phyloP scores from a whole-genome alignment of 2,329 filamentous ascomycete species.

The Chrysosporium keratinophilum region DNA sequence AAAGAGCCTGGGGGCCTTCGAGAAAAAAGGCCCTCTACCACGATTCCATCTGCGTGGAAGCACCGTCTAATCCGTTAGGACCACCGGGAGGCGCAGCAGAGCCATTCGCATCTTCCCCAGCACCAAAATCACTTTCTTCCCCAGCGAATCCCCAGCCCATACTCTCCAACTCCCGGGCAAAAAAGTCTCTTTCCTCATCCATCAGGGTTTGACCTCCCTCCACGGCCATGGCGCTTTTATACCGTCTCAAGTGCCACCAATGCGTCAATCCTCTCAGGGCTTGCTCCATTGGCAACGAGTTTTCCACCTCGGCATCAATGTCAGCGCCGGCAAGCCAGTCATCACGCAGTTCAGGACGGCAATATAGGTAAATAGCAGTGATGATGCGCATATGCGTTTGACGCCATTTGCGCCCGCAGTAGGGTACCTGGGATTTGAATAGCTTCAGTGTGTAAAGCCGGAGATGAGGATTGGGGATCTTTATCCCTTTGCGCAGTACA shows the following conservation, averaged over 20 bases:
- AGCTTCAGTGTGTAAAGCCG: constrained; percentile 92
- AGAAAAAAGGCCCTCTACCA: constrained; percentile 17
- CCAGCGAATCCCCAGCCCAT: constrained; percentile 45
- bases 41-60: constrained; percentile 29
- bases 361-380: constrained; percentile 90
- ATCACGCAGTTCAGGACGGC: constrained; percentile 80
- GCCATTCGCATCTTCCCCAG: constrained; percentile 21
- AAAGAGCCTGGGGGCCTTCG: background rate
- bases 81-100: constrained; percentile 20
- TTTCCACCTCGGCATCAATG: constrained; percentile 86
- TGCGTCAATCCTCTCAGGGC: constrained; percentile 79
- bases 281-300: constrained; percentile 84
- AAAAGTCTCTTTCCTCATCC: constrained; percentile 68
- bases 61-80: constrained; percentile 25
- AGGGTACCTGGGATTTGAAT: constrained; percentile 97
- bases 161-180: constrained; percentile 64
- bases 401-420: constrained; percentile 95
- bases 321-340: constrained; percentile 88
- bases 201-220: constrained; percentile 45
- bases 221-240: constrained; percentile 61
- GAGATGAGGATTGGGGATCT: constrained; percentile 76
- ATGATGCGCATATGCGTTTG: constrained; percentile 98
- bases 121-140: constrained; percentile 26
- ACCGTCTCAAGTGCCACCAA: constrained; percentile 81
- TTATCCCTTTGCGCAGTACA: constrained; percentile 82